Conservation (phyloP, 2,329 filamentous ascomycete genomes). For the Raffaelea arxii region DNA sequence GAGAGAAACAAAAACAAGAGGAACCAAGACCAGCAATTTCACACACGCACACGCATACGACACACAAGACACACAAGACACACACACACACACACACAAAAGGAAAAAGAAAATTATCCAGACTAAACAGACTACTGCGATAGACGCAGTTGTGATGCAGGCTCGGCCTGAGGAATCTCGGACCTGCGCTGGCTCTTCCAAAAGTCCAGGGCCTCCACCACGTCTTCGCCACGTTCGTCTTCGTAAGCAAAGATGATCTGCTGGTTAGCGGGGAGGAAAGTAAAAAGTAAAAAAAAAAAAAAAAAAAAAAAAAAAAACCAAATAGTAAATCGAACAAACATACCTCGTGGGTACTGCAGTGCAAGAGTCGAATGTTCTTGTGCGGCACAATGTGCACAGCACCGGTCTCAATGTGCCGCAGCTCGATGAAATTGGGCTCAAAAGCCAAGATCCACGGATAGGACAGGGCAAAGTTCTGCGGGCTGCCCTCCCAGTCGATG, state of each 20-base stretch:
- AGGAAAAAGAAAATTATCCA: not conserved
- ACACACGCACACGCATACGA: too few species aligned
- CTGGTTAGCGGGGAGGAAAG: constrained; percentile 34
- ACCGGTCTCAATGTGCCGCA: constrained; percentile 88
- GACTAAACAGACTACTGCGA: constrained; percentile 5
- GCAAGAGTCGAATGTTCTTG: constrained; percentile 94
- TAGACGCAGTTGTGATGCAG: constrained; percentile 3
- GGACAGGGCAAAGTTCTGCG: constrained; percentile 84
- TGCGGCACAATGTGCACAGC: constrained; percentile 93
- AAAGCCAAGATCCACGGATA: constrained; percentile 97
- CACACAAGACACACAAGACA: not conserved
- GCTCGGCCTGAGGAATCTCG: constrained; percentile 10
- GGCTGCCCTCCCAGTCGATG: constrained; percentile 94
- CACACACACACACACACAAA: not conserved
- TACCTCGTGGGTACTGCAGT: constrained; percentile 95
- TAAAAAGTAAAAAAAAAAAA: constrained; percentile 39
- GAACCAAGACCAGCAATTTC: too few species aligned
- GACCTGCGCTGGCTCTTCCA: constrained; percentile 61
- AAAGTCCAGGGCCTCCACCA: constrained; percentile 92
- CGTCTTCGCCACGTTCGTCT: constrained; percentile 86
- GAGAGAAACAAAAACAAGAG: too few species aligned
- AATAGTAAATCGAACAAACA: constrained; percentile 19
- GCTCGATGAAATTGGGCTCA: constrained; percentile 94
- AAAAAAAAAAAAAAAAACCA: not conserved
- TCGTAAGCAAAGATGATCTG: constrained; percentile 97